Base-by-base conservation (phyloP, 352 stramenopile species). In the Globisporangium viniferum region DNA sequence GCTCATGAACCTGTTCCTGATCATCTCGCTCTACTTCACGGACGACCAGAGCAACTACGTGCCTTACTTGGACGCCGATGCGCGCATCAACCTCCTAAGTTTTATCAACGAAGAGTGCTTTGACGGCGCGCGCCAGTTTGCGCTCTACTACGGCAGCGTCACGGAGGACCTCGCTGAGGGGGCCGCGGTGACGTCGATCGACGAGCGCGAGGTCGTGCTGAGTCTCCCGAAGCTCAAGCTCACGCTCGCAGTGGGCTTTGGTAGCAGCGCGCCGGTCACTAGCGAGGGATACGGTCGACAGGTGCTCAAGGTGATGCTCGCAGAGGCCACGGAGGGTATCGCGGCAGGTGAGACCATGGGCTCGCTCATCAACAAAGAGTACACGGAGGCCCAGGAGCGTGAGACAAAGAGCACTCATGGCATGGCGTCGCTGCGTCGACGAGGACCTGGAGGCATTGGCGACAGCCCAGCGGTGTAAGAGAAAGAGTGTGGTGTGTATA, bases 1-100 rank as follows among this genome's bases (percentile, higher is more conserved):
- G 74, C 67, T 97, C n/a, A 86, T 88, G 22, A 97, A 98, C 72
- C 29, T 89, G 3, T 90, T 96, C 61, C 54, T 98, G 59, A 68
- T 98, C 22, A 72, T 91, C n/a, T 79, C 81, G 68, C 71, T 93
- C 57, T 91, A 86, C 68, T 80, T 90, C 67, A 88, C 80, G 48
- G 78, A 92, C 20, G 83, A 90, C 59, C 67, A 74, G 58, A 84
- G 10, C 46, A 73, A 75, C 36, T 93, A 91, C 68, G 67, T 93
- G 59, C 76, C 85, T 61, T 93, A 95, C 59, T 51, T 95, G 74
- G 88, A 95, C 64, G 88, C 88, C 9, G 88, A 93, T 14, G 73
- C 88, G 24, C 80, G 88, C 2, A 72, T 82, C 61, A 86, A 82
- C 56, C 74, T 95, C 39, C 79, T 92, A 35, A 59, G 77, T 33